Evolutionary conservation across 371 early-diverging fungal genomes (phyloP), one percentile per base, ranked within the genome.

Genomic region (Lichtheimia ornata): DNA sequence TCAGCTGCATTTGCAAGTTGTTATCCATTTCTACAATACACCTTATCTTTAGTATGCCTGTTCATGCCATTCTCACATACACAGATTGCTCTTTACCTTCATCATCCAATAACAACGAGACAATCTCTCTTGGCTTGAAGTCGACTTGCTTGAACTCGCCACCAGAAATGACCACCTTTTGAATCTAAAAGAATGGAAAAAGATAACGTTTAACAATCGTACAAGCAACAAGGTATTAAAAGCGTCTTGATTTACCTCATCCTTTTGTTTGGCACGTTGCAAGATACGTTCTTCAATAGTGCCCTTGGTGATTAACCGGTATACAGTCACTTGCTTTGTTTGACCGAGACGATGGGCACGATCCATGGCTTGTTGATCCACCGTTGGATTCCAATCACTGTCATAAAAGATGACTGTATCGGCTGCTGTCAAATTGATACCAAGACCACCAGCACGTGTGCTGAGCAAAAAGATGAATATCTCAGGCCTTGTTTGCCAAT

Each of bases 351-450:
- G 88, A 83, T 99, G 99, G 0, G 96, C 96, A 51, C 99, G 92
- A 65, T 97, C 99, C 94, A 96, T 96, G 13, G 97, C 96, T 72
- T 98, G 99, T 77, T 96, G 91, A 78, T 99, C 98, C 27, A 96
- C 94, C 0, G 94, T 95, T 7, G 99, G 99, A 70, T 99, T 99
- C 96, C 97, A 99, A 78, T 99, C 99, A 53, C 90, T 90, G 76
- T 99, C 99, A 71, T 96, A 99, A 75, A 99, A 95, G 69, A 99
- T 97, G 25, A 98, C 98, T 0, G 99, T 99, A 74, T 99, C 99
- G 0, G 99, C 99, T 2, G 99, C 99, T 0, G 99, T 99, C 69
- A 99, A 83, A 71, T 99, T 99, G 71, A 99, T 94, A 64, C 99
- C 99, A 41, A 99, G 83, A 13, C 99, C 99, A 68, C 99, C 99